Evolutionary conservation across 352 stramenopile species (phyloP).

Genomic region (Achlya hypogyna): DNA sequence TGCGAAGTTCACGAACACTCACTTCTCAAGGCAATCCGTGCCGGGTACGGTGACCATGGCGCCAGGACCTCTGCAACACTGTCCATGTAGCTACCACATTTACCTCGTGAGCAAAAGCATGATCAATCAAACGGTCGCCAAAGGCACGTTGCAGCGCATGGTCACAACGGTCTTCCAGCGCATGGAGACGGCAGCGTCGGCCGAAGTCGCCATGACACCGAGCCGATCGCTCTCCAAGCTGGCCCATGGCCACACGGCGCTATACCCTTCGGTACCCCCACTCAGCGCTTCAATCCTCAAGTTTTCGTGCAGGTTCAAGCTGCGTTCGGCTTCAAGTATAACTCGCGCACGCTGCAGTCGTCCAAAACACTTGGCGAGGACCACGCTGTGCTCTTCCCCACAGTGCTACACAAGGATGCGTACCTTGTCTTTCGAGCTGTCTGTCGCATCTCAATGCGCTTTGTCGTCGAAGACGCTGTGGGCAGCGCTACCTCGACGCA

Average conservation of each 20-base stretch:
- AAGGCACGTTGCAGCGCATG: constrained; percentile 95
- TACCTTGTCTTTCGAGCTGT: constrained; percentile 98
- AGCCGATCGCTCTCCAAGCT: not conserved
- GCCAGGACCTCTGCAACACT: not conserved
- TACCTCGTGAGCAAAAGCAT: constrained; percentile 87
- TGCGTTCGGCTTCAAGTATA: not conserved
- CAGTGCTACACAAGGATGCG: constrained; percentile 95
- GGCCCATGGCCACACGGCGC: not conserved
- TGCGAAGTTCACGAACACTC: constrained; percentile 88
- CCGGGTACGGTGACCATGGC: constrained; percentile 31
- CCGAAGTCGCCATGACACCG: not conserved
- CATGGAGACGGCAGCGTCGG: constrained; percentile 80
- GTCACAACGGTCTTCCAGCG: constrained; percentile 92
- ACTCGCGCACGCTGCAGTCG: not conserved
- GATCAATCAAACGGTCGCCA: constrained; percentile 95
- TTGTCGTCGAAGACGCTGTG: constrained; percentile 86
- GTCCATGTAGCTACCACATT: constrained; percentile 82
- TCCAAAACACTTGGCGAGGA: constrained; percentile 1
- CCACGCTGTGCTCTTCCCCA: constrained; percentile 67
- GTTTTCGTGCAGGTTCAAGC: not conserved
- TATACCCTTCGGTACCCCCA: not conserved
- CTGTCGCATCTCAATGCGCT: constrained; percentile 88
- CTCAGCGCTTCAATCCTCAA: not conserved
- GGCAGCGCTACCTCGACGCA: constrained; percentile 1
- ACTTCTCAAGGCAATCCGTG: constrained; percentile 92